phyloP scores from a whole-genome alignment of 495 filamentous ascomycete species.

The Penicillium canescens region DNA sequence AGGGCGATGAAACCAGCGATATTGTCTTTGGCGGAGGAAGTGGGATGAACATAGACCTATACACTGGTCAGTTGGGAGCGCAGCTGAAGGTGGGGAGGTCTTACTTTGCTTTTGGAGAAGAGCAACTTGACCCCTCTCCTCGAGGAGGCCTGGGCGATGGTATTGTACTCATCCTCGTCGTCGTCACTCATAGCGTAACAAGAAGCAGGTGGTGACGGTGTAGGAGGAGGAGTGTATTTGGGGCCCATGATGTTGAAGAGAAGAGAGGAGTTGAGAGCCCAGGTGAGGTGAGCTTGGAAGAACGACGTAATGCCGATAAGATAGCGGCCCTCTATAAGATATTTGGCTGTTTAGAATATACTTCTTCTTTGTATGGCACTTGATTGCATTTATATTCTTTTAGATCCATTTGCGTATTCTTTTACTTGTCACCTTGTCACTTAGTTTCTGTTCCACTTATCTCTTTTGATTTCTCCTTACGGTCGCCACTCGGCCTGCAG shows the following conservation, averaged over 20 bases:
- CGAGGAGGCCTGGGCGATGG: constrained; percentile 79
- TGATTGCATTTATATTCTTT: not conserved
- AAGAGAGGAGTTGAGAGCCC: constrained; percentile 1
- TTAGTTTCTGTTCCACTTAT: too few species aligned
- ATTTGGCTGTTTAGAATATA: too few species aligned
- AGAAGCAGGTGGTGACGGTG: constrained; percentile 79
- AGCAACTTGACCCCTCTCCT: constrained; percentile 92
- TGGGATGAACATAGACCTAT: constrained; percentile 96
- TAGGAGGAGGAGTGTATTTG: constrained; percentile 46
- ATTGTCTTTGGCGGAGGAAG: constrained; percentile 90
- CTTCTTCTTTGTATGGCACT: not conserved
- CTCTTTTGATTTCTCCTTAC: not conserved
- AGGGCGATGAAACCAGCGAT: constrained; percentile 95
- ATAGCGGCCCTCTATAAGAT: too few species aligned
- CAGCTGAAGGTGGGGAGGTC: constrained; percentile 9
- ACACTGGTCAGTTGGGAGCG: constrained; percentile 2
- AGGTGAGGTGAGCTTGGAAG: not conserved
- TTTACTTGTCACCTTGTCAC: too few species aligned
- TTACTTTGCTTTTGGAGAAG: constrained; percentile 93
- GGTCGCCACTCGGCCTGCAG: not conserved
- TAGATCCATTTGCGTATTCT: not conserved
- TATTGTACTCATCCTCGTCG: constrained; percentile 93
- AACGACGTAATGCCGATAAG: too few species aligned
- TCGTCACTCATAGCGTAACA: constrained; percentile 98
- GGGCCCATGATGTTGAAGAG: constrained; percentile 29